Evolutionary conservation across 2,329 filamentous ascomycete species (phyloP), one percentile per base, ranked within the genome.

Genomic region (Coniosporium tulheliwenetii): DNA sequence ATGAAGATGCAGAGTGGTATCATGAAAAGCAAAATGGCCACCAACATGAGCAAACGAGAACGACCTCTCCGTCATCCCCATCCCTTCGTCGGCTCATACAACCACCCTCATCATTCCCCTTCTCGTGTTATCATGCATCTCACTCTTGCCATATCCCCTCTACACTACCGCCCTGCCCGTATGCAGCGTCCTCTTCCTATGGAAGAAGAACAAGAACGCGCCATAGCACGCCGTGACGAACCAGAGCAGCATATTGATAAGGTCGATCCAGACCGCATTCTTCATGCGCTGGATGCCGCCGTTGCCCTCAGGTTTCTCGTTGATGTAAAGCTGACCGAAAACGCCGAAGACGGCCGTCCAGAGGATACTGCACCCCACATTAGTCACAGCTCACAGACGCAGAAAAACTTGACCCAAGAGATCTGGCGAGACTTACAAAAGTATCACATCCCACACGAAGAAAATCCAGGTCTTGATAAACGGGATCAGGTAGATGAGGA

Each of bases 271-370:
- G 12, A 91, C 83, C 5, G 85, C 83, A 54, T 79, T 77, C 64
- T 86, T 85, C 85, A 94, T 93, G 42, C 83, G 72, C 48, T 67
- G 63, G 43, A 89, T 70, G 39, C 71, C 77, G 34, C 52, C 50
- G 54, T 83, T 70, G 10, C 77, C 77, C 55, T 81, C 67, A 0
- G 78, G 58, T 43, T 85, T 58, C 51, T 78, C 77, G 41, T 73
- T 60, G 54, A 93, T 81, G 66, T 80, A 94, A 69, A 89, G 75
- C 50, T 71, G 77, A 41, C 79, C 86, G 56, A 94, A 94, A 44
- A 91, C 65, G 13, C 85, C 86, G 57, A 93, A 93, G 5, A 91
- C 68, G 2, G 77, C 74, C 44, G 85, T 75, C 79, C 84, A 93
- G 29, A 93, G 71, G 46, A 91, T 66, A 50, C 60, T 59, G 40